phyloP scores from a whole-genome alignment of 805 yeast species.

The Candida railenensis region DNA sequence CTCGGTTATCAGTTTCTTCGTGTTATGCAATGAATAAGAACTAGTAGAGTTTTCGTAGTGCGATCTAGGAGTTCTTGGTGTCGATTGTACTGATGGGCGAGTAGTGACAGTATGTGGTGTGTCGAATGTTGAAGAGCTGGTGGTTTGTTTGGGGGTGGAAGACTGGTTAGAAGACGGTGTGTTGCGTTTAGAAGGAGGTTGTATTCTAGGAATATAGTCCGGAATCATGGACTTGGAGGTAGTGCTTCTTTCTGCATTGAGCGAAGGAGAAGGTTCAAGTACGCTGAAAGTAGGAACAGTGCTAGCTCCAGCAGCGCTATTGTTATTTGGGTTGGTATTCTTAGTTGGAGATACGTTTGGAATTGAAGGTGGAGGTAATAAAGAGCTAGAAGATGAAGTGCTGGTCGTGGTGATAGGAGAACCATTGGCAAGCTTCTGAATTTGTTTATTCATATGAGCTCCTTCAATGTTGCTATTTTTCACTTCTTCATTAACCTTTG shows the following conservation, averaged over 20 bases:
- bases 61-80: neutral
- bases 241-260: neutral
- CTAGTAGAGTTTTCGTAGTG: neutral
- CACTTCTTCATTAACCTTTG: neutral
- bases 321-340: neutral
- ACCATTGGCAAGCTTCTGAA: neutral
- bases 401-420: neutral
- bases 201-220: constrained; percentile 3
- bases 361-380: constrained; percentile 1
- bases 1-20: neutral
- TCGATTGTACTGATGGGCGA: constrained; percentile 1
- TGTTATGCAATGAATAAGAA: neutral
- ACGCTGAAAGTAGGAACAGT: neutral
- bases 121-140: neutral
- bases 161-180: constrained; percentile 1
- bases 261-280: neutral
- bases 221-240: constrained; percentile 3
- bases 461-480: neutral
- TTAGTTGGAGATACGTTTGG: neutral
- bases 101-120: constrained; percentile 1
- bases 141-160: neutral
- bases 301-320: neutral
- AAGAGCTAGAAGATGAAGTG: neutral
- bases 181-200: constrained; percentile 4
- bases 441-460: neutral